phyloP scores from a whole-genome alignment of 768 basidiomycete genomes.

The Kwoniella dendrophila region DNA sequence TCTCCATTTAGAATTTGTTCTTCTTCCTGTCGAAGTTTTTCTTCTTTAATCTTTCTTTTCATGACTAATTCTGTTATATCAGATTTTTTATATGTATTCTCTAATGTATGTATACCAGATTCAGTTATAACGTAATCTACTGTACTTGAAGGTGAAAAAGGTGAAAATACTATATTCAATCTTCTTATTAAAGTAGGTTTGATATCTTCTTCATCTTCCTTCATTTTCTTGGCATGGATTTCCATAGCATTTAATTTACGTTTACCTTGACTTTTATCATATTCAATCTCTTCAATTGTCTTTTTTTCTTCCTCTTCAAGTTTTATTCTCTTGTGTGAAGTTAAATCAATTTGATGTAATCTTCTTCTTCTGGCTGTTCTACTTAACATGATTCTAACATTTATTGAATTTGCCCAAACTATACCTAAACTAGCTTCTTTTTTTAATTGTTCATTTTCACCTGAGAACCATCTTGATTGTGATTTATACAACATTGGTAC shows the following conservation, averaged over 20 bases:
- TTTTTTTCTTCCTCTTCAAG: slow-evolving; percentile 31
- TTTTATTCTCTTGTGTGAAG: slow-evolving; percentile 49
- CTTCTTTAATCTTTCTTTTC: slow-evolving; percentile 13
- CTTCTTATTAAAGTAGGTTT: slow-evolving; percentile 66
- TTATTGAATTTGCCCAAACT: slow-evolving; percentile 91
- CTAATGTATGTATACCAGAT: slow-evolving; percentile 61
- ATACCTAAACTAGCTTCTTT: slow-evolving; percentile 86
- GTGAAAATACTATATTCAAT: slow-evolving; percentile 76
- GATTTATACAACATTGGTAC: slow-evolving; percentile 67
- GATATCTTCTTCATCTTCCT: slow-evolving; percentile 26
- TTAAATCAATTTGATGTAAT: slow-evolving; percentile 54
- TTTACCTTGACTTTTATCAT: too few relatives aligned
- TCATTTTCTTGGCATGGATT: too few relatives aligned
- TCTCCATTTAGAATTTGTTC: neutral
- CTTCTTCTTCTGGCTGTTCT: slow-evolving; percentile 72
- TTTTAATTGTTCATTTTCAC: slow-evolving; percentile 64
- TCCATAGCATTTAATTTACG: too few relatives aligned
- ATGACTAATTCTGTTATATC: slow-evolving; percentile 17
- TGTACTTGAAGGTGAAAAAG: slow-evolving; percentile 63
- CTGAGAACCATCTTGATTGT: slow-evolving; percentile 76
- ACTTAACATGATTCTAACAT: slow-evolving; percentile 77
- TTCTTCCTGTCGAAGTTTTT: neutral
- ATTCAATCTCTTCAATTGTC: too few relatives aligned
- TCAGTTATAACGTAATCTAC: slow-evolving; percentile 75
- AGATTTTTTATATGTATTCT: slow-evolving; percentile 23